Base-by-base conservation (phyloP, 2,329 filamentous ascomycete species). In the Colletotrichum ledebouriae region DNA sequence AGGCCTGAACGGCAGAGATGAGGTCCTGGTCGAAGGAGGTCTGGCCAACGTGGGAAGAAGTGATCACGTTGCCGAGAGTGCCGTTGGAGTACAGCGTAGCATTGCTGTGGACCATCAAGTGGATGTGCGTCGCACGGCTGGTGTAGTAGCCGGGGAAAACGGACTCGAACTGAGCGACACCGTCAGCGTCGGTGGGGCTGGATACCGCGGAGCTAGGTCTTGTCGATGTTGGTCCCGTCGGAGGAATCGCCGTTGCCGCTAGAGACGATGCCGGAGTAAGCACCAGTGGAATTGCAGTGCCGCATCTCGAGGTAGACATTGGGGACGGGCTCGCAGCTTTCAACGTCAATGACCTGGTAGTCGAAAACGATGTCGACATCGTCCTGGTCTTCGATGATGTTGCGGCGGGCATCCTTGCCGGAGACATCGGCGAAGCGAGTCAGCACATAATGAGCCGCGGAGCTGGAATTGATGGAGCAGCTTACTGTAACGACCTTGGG, bases 1-100 rank as follows among this genome's bases (percentile, higher is more conserved):
- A 77, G 29, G 73, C 73, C 69, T 87, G 84, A 59, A 89, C 86
- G 20, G 77, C 71, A n/a, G 74, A 70, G 67, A 87, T 82, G 39
- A 89, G 81, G 70, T 81, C 80, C 73, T 88, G 84, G 76, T 89
- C 86, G 75, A 89, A 87, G 81, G 87, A 90, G 67, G 88, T 76
- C 75, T 90, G 88, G n/a, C 88, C 88, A 37, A 89, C 83, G 76
- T 90, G 87, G 2, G 84, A 82, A 53, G 85, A 82, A 37, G 78
- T 81, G 25, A 83, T 80, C 66, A 82, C 84, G 57, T 29, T 78
- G 20, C 59, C 59, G 3, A 81, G 74, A 1, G 79, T 81, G 44
- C 73, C 69, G 72, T 81, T 81, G 34, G 72, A 49, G 12, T 75
- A 71, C 4, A 76, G 69, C 11, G 75, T 76, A 33, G 77, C 76